Evolutionary conservation across 345 rosid genomes (phyloP).

Genomic region (Camelina hispida): DNA sequence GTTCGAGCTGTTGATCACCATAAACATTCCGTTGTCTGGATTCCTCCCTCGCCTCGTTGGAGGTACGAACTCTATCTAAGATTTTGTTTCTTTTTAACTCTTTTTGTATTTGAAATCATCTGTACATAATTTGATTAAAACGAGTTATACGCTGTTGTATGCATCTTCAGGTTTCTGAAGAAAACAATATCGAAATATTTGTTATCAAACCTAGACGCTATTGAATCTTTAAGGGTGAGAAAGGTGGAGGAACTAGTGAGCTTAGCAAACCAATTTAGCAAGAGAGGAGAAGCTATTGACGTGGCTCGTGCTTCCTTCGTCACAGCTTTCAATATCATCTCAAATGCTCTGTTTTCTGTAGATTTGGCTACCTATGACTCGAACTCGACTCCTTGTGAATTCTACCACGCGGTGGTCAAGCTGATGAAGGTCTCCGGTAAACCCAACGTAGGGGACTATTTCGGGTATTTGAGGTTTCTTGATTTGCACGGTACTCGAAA

Average conservation of each 20-base stretch:
- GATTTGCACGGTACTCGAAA: conserved; percentile 51
- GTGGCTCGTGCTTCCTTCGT: conserved; percentile 51
- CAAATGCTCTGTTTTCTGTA: conserved; percentile 52
- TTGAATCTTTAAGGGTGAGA: conserved; percentile 29
- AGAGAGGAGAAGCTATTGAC: conserved; percentile 43
- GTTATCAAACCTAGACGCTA: conserved; percentile 22
- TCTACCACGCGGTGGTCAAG: conserved; percentile 39
- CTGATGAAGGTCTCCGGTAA: conserved; percentile 50
- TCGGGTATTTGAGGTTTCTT: conserved; percentile 46
- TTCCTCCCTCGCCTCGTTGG: conserved; percentile 42
- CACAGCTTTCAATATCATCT: conserved; percentile 51
- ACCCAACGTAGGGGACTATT: conserved; percentile 55
- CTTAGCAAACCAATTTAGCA: conserved; percentile 37
- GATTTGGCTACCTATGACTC: conserved; percentile 49
- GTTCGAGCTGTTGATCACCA: conserved; percentile 42
- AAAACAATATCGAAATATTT: conserved; percentile 8
- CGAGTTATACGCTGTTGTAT: neutral
- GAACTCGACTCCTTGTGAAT: conserved; percentile 23
- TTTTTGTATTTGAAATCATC: neutral
- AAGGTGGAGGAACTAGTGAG: conserved; percentile 39
- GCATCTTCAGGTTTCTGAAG: conserved; percentile 32
- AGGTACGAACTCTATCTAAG: conserved; percentile 29
- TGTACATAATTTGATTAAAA: neutral
- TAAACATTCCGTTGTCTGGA: conserved; percentile 30
- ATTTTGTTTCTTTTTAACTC: neutral